A percentile compares a stretch with the other conserved stretches of the same genome.
phyloP scores from a whole-genome alignment of 805 yeast species.

The Yamadazyma nakazawae region DNA sequence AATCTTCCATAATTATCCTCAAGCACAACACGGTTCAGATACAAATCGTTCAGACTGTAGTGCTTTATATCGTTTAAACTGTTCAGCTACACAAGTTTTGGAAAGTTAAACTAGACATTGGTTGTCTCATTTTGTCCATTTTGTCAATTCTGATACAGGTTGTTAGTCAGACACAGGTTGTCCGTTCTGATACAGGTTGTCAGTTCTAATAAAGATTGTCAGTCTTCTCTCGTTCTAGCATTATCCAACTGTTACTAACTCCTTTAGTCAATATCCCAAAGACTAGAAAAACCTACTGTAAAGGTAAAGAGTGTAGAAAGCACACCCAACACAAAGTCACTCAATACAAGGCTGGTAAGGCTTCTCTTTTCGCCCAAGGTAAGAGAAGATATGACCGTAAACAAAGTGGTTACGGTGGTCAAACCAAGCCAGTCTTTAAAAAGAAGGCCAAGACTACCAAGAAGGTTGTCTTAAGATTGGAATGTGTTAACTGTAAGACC shows the following conservation, averaged over 20 bases:
- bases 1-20: background rate
- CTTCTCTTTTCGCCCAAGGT: conserved; percentile 99
- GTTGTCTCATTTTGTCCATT: too few relatives aligned
- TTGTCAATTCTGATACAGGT: too few relatives aligned
- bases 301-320: conserved; percentile 98
- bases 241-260: too few relatives aligned
- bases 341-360: conserved; percentile 99
- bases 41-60: too few relatives aligned
- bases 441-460: conserved; percentile 99
- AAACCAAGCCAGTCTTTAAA: conserved; percentile 99
- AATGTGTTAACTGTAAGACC: conserved; percentile 98
- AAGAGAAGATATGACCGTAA: conserved; percentile 99
- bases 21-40: too few relatives aligned
- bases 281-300: conserved; percentile 99
- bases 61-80: too few relatives aligned
- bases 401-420: conserved; percentile 99
- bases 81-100: too few relatives aligned
- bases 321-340: conserved; percentile 99
- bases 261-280: conserved; percentile 96
- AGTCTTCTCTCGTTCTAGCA: too few relatives aligned
- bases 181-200: too few relatives aligned
- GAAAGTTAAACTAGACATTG: too few relatives aligned
- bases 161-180: too few relatives aligned
- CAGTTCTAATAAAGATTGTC: too few relatives aligned
- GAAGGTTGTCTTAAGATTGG: conserved; percentile 99